A percentile compares a stretch with the other conserved stretches of the same genome.
These are phyloP conservation scores for Quercus glauca DNA, from an alignment of 306 rosid genomes.

Conservation along the genomic window DNA sequence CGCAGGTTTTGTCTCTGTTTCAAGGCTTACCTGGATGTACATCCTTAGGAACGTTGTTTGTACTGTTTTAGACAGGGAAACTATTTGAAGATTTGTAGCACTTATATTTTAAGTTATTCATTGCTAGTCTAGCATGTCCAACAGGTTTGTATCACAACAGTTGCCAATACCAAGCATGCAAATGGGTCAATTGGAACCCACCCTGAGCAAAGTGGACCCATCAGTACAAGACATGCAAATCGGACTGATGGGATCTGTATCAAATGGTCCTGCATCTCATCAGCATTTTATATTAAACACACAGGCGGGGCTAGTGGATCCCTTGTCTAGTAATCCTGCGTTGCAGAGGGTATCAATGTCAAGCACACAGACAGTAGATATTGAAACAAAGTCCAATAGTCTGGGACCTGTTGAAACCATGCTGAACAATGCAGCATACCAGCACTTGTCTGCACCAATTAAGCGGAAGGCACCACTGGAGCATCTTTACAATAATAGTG, in stretches of 20 bases:
- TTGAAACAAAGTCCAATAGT: slow-evolving; percentile 25
- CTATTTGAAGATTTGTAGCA: neutral
- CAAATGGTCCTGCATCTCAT: slow-evolving; percentile 39
- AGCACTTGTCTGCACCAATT: slow-evolving; percentile 38
- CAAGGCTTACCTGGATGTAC: neutral
- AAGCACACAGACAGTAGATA: slow-evolving; percentile 38
- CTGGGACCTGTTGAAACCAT: slow-evolving; percentile 35
- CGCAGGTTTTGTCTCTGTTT: neutral
- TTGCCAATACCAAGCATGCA: slow-evolving; percentile 44
- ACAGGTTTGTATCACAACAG: slow-evolving; percentile 57
- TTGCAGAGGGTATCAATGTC: slow-evolving; percentile 41
- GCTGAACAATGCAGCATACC: slow-evolving; percentile 29
- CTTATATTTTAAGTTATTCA: slow-evolving; percentile 10
- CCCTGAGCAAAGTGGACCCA: slow-evolving; percentile 42
- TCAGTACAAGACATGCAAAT: slow-evolving; percentile 50
- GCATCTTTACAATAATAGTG: slow-evolving; percentile 23
- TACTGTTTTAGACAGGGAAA: slow-evolving; percentile 24
- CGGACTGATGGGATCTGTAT: slow-evolving; percentile 44
- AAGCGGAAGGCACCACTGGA: slow-evolving; percentile 74
- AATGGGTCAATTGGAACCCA: slow-evolving; percentile 61
- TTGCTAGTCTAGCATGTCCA: slow-evolving; percentile 45
- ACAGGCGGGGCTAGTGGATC: slow-evolving; percentile 38
- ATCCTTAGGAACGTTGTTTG: slow-evolving; percentile 9
- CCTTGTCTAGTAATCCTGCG: slow-evolving; percentile 30
- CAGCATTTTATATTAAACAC: slow-evolving; percentile 33